These are phyloP conservation scores for Populus davidiana DNA, from an alignment of 345 rosid genomes.

Conservation along the genomic window DNA sequence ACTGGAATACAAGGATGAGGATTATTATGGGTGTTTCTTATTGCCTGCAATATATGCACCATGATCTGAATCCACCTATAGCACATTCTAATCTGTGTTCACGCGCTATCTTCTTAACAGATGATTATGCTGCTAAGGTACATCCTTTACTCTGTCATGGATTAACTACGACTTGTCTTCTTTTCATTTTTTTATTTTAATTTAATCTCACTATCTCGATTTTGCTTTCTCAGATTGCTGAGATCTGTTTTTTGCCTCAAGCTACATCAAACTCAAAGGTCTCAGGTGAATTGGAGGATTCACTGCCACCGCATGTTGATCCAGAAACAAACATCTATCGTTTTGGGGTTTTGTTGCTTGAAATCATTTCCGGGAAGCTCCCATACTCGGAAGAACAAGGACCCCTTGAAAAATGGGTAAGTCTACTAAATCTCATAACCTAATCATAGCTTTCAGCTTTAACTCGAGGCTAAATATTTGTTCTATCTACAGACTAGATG, in stretches of 20 bases:
- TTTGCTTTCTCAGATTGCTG: conserved; percentile 50
- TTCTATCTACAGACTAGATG: neutral
- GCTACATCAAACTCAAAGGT: conserved; percentile 23
- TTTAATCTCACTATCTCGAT: neutral
- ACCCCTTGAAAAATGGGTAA: conserved; percentile 70
- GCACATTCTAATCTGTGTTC: conserved; percentile 50
- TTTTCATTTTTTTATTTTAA: neutral
- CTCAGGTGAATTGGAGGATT: conserved; percentile 39
- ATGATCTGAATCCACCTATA: conserved; percentile 78
- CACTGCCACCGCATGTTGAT: conserved; percentile 46
- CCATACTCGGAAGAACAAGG: conserved; percentile 64
- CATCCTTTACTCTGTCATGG: neutral
- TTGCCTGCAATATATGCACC: conserved; percentile 86
- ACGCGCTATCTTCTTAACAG: conserved; percentile 53
- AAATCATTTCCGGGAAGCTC: conserved; percentile 82
- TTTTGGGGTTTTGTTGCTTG: conserved; percentile 78
- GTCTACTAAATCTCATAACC: conserved; percentile 1
- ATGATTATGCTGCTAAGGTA: conserved; percentile 97
- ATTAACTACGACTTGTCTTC: neutral
- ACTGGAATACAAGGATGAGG: conserved; percentile 82
- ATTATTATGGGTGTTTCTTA: conserved; percentile 88
- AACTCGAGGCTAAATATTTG: neutral
- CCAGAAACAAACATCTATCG: conserved; percentile 59
- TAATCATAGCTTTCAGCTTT: neutral
- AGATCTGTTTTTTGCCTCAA: conserved; percentile 38